Conservation (phyloP, 306 rosid genomes). For the Glycyrrhiza uralensis region DNA sequence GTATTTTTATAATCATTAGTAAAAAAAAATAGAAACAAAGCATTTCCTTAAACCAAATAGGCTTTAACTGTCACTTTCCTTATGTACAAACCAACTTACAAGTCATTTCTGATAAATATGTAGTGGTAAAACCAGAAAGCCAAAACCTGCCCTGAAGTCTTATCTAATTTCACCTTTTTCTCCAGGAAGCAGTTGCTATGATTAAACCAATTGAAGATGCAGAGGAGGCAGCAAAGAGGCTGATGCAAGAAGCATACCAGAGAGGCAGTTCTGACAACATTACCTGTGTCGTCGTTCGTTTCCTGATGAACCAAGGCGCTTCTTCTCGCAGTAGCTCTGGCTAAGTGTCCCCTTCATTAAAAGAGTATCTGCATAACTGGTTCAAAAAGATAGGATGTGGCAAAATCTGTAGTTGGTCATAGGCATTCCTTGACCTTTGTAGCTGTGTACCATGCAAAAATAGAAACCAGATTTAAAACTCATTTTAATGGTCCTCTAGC, state of each 20-base stretch:
- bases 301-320: slow-evolving; percentile 64
- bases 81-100: background rate
- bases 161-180: background rate
- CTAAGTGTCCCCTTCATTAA: slow-evolving; percentile 24
- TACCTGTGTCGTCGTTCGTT: slow-evolving; percentile 90
- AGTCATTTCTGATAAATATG: background rate
- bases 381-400: slow-evolving; percentile 23
- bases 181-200: slow-evolving; percentile 90
- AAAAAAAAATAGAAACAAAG: background rate
- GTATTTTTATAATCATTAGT: background rate
- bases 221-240: slow-evolving; percentile 89
- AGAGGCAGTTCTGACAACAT: slow-evolving; percentile 96
- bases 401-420: slow-evolving; percentile 34
- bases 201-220: slow-evolving; percentile 82
- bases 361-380: background rate
- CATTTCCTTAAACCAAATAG: background rate
- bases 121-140: background rate
- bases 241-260: slow-evolving; percentile 92
- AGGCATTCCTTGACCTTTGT: slow-evolving; percentile 47
- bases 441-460: slow-evolving; percentile 46
- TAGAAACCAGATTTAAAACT: slow-evolving; percentile 30
- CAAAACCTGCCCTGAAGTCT: background rate
- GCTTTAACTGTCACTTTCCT: background rate
- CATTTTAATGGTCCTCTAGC: slow-evolving; percentile 39
- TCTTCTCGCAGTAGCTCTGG: slow-evolving; percentile 52